These are phyloP conservation scores for Quercus robur DNA, from an alignment of 306 rosid genomes.

Conservation along the genomic window DNA sequence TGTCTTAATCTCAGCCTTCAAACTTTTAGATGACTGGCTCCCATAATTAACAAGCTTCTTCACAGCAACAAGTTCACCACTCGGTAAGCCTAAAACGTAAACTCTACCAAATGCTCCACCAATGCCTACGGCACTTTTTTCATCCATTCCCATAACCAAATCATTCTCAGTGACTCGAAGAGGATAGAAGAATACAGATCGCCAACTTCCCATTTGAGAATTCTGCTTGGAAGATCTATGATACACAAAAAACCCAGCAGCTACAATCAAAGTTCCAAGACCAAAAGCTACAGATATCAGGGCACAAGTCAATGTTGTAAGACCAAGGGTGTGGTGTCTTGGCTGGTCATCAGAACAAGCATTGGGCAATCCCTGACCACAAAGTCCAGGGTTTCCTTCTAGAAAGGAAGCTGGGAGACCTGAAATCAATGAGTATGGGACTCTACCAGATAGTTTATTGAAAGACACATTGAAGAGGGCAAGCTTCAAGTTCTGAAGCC, in stretches of 20 bases:
- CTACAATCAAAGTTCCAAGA: slow-evolving; percentile 50
- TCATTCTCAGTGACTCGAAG: slow-evolving; percentile 89
- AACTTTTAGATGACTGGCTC: slow-evolving; percentile 58
- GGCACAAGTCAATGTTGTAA: slow-evolving; percentile 61
- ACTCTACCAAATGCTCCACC: slow-evolving; percentile 75
- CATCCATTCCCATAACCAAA: slow-evolving; percentile 78
- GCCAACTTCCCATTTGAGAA: slow-evolving; percentile 48
- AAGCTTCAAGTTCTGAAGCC: slow-evolving; percentile 88
- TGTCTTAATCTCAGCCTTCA: slow-evolving; percentile 83
- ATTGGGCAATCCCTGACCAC: slow-evolving; percentile 80
- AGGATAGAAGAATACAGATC: slow-evolving; percentile 86
- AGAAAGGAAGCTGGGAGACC: slow-evolving; percentile 95
- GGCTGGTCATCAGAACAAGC: slow-evolving; percentile 63
- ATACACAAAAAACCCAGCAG: slow-evolving; percentile 59
- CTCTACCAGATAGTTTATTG: slow-evolving; percentile 81
- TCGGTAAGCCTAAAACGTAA: slow-evolving; percentile 63
- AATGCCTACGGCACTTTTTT: slow-evolving; percentile 60
- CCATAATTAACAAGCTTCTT: slow-evolving; percentile 82
- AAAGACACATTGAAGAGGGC: slow-evolving; percentile 94
- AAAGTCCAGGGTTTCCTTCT: slow-evolving; percentile 85
- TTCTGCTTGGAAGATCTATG: slow-evolving; percentile 46
- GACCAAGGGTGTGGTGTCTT: slow-evolving; percentile 39
- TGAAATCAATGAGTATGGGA: slow-evolving; percentile 76
- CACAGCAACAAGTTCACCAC: slow-evolving; percentile 80
- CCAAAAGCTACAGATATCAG: slow-evolving; percentile 70